Evolutionary conservation across 768 basidiomycete genomes (phyloP), one percentile per base, ranked within the genome.

Genomic region (Trametes gibbosa): DNA sequence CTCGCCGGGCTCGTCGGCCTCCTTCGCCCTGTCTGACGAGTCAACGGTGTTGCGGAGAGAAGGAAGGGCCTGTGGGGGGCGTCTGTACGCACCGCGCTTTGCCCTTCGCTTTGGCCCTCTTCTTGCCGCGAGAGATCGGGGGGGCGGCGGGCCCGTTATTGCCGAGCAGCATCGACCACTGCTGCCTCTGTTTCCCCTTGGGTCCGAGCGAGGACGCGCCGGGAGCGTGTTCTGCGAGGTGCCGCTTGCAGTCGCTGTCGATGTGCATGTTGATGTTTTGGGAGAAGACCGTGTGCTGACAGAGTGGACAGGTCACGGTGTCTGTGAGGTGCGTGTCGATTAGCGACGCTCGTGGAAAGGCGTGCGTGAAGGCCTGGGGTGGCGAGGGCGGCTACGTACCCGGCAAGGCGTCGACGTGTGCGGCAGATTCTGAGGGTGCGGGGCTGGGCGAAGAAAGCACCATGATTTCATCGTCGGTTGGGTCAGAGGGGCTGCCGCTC

Each of bases 281-380:
- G 34, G 76, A 77, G 21, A 72, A 74, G 23, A 89, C 76, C 10
- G 56, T 64, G 43, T 72, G 74, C 16, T 70, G 63, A 63, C 90
- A 93, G 51, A 89, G 58, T 9, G 90, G 90, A 67, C 90, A 93
- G 2, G 69, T 45, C 1, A 89, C 80, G 8, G 76, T 47, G 34
- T 54, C 59, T 58, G 10, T 32, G 29, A 32, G 23, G 39, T 43
- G 29, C 5, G 5, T 14, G n/a, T n/a, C n/a, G n/a, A n/a, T n/a
- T n/a, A n/a, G n/a, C n/a, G n/a, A n/a, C n/a, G n/a, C n/a, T n/a
- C n/a, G n/a, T n/a, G n/a, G n/a, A n/a, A n/a, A n/a, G n/a, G n/a
- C n/a, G n/a, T n/a, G n/a, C n/a, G n/a, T n/a, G n/a, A n/a, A n/a
- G n/a, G n/a, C n/a, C n/a, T n/a, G n/a, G n/a, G n/a, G n/a, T n/a